These are phyloP conservation scores for Yamadazyma sp. DNA, from an alignment of 1,139 yeast species.

Conservation along the genomic window DNA sequence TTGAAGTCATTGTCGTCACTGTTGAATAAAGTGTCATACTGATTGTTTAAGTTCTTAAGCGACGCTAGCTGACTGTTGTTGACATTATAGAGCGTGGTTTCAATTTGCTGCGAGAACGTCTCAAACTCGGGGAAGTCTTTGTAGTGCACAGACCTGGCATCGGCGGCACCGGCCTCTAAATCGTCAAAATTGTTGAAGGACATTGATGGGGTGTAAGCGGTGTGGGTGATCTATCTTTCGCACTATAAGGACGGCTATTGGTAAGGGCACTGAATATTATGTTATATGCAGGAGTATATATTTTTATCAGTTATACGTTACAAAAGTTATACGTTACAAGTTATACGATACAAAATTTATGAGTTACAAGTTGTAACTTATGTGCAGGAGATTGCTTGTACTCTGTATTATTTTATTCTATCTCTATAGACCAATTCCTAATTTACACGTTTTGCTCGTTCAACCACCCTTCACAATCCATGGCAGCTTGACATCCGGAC, in stretches of 20 bases:
- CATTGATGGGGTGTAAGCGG: conserved; percentile 20
- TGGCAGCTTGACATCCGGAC: conserved; percentile 99
- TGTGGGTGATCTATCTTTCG: background rate
- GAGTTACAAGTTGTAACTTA: too few species aligned
- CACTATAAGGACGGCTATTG: too few species aligned
- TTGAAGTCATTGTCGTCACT: conserved; percentile 12
- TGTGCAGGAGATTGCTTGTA: too few species aligned
- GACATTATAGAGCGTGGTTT: conserved; percentile 31
- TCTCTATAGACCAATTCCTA: background rate
- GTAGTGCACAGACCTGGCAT: conserved; percentile 22
- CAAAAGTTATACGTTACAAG: too few species aligned
- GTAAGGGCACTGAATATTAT: background rate
- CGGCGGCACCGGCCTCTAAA: conserved; percentile 25
- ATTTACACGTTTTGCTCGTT: conserved; percentile 56
- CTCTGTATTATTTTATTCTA: background rate
- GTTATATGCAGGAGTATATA: background rate
- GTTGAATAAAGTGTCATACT: conserved; percentile 19
- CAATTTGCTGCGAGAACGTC: conserved; percentile 30
- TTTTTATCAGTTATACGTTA: too few species aligned
- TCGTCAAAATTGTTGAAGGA: conserved; percentile 35
- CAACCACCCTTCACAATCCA: conserved; percentile 86
- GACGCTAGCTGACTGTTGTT: conserved; percentile 29
- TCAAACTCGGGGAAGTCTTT: conserved; percentile 48
- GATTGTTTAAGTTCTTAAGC: conserved; percentile 22
- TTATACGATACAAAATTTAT: too few species aligned